Conservation (phyloP, 441 rosid species). For the Gossypium laxum region DNA sequence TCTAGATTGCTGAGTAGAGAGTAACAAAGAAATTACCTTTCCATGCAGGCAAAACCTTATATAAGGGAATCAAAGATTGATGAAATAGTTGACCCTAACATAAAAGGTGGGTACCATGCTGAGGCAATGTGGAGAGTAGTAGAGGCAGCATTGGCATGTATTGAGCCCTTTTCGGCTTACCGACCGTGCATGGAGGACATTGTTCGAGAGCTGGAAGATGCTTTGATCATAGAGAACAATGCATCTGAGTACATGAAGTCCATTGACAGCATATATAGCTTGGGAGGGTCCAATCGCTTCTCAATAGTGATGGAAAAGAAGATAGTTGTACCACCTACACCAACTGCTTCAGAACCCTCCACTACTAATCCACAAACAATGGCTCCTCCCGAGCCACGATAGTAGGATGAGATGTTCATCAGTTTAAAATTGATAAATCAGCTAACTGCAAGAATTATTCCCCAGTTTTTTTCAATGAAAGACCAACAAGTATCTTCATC, state of each 20-base stretch:
- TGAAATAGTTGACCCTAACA: constrained; percentile 60
- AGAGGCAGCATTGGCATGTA: constrained; percentile 63
- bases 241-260: constrained; percentile 75
- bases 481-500: not conserved
- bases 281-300: constrained; percentile 57
- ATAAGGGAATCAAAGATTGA: constrained; percentile 65
- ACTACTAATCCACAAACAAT: constrained; percentile 33
- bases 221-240: constrained; percentile 68
- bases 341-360: constrained; percentile 37
- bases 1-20: not conserved
- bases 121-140: constrained; percentile 82
- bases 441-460: not conserved
- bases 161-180: constrained; percentile 51
- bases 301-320: constrained; percentile 41
- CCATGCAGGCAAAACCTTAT: constrained; percentile 52
- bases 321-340: constrained; percentile 28
- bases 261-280: constrained; percentile 62
- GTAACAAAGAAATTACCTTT: constrained; percentile 8
- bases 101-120: constrained; percentile 58
- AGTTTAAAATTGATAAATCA: constrained; percentile 11
- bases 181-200: constrained; percentile 56
- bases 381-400: constrained; percentile 57
- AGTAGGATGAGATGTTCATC: constrained; percentile 17
- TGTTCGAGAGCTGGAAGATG: constrained; percentile 62
- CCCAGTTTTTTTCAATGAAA: not conserved